Evolutionary conservation across 306 rosid genomes (phyloP).

Genomic region (Betula pendula): DNA sequence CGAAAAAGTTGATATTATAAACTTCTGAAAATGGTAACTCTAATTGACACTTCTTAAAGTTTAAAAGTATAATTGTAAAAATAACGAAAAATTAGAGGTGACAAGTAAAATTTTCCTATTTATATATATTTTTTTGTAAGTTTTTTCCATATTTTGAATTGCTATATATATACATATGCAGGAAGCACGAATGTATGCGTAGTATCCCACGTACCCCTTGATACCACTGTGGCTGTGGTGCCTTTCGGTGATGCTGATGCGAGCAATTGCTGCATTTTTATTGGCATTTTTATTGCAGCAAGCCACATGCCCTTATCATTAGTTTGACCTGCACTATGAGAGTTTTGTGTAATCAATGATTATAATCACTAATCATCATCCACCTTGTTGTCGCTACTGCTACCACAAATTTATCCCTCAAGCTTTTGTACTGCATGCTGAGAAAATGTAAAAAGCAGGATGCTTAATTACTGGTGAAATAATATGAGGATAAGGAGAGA

Average conservation of each 20-base stretch:
- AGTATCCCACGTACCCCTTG: no score
- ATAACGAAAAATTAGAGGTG: no score
- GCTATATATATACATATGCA: not conserved
- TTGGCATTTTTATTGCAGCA: slow-evolving; percentile 15
- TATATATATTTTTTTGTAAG: no score
- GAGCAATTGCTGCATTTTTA: slow-evolving; percentile 28
- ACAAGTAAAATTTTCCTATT: no score
- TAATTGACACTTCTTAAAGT: no score
- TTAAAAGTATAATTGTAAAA: no score
- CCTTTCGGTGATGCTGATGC: slow-evolving; percentile 72
- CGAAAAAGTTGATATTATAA: no score
- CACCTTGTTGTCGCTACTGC: slow-evolving; percentile 12
- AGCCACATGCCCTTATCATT: slow-evolving; percentile 64
- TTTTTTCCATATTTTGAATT: no score
- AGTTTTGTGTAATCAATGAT: slow-evolving; percentile 36
- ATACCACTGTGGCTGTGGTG: slow-evolving; percentile 18
- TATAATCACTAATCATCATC: slow-evolving; percentile 52
- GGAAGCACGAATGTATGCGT: slow-evolving; percentile 33
- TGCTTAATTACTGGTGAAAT: not conserved
- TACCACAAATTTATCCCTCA: not conserved
- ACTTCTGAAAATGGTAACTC: no score
- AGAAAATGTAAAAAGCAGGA: not conserved
- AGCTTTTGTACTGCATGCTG: not conserved
- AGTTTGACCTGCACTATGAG: slow-evolving; percentile 51
- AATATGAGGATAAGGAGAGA: not conserved